Conservation (phyloP, 345 rosid species). For the Kandelia obovata region DNA sequence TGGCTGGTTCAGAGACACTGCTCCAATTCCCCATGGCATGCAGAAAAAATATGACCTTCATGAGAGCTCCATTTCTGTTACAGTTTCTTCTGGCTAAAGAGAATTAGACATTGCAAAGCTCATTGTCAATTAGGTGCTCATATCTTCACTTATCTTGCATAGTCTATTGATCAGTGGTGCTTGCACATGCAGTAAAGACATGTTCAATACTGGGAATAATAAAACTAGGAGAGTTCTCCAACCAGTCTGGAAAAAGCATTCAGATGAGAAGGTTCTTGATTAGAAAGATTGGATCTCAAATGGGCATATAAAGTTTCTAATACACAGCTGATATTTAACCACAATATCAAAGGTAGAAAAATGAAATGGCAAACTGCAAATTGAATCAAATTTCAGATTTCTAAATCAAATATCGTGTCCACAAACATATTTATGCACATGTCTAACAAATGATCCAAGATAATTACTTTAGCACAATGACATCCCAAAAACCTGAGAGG, state of each 20-base stretch:
- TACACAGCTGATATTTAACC: neutral
- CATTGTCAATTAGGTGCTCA: neutral
- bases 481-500: no score
- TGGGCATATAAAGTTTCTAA: neutral
- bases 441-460: no score
- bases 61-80: neutral
- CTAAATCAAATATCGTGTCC: neutral
- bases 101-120: neutral
- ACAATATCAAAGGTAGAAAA: neutral
- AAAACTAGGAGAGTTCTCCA: constrained; percentile 2
- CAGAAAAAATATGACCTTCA: neutral
- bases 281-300: constrained; percentile 4
- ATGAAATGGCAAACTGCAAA: neutral
- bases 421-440: no score
- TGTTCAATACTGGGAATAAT: neutral
- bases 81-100: neutral
- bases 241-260: neutral
- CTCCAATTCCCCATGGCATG: neutral
- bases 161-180: neutral
- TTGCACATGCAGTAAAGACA: neutral
- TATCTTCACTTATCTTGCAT: constrained; percentile 6
- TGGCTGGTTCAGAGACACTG: neutral
- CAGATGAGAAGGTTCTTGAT: neutral
- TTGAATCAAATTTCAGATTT: neutral
- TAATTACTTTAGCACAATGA: no score